Evolutionary conservation across 83 land plant genomes (phyloP), one percentile per base, ranked within the genome.

Genomic region (Thuja plicata): DNA sequence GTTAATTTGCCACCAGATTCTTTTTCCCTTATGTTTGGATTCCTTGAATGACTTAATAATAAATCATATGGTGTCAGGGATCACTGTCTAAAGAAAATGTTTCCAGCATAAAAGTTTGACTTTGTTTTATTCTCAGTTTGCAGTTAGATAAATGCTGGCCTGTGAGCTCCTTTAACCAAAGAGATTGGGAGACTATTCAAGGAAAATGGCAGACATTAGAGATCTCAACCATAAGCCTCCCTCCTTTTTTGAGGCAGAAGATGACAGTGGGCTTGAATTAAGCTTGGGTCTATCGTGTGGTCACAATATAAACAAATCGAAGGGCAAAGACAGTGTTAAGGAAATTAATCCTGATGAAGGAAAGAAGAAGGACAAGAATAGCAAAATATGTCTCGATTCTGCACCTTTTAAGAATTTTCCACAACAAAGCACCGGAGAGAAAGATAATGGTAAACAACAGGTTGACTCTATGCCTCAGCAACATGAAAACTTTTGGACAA

Each of bases 221-320:
- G 55, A 83, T 2, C 52, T 83, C 54, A 46, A 83, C 30, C 85
- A 46, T 24, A 83, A 83, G 48, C 55, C 54, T 83, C 34, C 85
- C 17, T 80, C 84, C 40, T 48, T 55, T 46, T 45, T 45, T 46
- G 85, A 30, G 11, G 30, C 54, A 83, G 95, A 95, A 55, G 95
- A 92, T 76, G 93, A 93, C 9, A 91, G 90, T 78, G 92, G 91
- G 34, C 91, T 95, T 89, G 96, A 95, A 89, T 91, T 95, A 83
- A 93, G 96, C 79, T 90, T 95, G 89, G 95, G 94, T 38, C 87
- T 93, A 48, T 90, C 95, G 37, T 91, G 85, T 89, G 95, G 95
- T 89, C 90, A 92, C 71, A 90, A 89, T 71, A 32, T 89, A 82
- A 86, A 81, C 0, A 93, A 93, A 70, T 60, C 86, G 7, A 95